Evolutionary conservation across 345 rosid genomes (phyloP).

Genomic region (Camelina laxa): DNA sequence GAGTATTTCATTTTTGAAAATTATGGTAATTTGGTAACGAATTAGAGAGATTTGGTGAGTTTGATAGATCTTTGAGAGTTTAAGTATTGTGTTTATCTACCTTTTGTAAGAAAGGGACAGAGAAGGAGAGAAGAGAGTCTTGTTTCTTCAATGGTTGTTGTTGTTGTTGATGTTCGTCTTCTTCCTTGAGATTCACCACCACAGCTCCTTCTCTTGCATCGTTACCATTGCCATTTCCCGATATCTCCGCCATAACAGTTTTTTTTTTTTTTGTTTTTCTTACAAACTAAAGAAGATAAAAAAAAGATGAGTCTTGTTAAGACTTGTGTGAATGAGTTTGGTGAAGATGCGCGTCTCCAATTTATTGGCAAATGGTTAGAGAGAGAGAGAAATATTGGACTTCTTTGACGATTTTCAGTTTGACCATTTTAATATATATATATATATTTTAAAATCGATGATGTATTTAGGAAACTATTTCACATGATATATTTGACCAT

Average conservation of each 20-base stretch:
- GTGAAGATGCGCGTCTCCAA: slow-evolving; percentile 24
- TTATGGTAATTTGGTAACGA: neutral
- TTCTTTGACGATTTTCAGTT: slow-evolving; percentile 11
- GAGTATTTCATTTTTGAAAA: neutral
- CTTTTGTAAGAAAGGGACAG: slow-evolving; percentile 85
- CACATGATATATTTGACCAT: slow-evolving; percentile 28
- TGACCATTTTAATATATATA: slow-evolving; percentile 11
- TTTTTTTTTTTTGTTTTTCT: neutral
- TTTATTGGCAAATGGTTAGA: slow-evolving; percentile 38
- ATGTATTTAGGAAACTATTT: neutral
- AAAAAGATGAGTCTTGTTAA: neutral
- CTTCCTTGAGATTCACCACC: slow-evolving; percentile 57
- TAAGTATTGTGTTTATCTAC: slow-evolving; percentile 18
- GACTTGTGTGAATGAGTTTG: slow-evolving; percentile 39
- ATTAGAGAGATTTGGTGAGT: neutral
- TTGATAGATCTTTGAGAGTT: neutral
- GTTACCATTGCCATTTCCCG: slow-evolving; percentile 36
- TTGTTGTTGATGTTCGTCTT: slow-evolving; percentile 29
- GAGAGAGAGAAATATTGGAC: slow-evolving; percentile 27
- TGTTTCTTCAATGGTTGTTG: slow-evolving; percentile 39
- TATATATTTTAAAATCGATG: neutral
- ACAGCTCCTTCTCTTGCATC: slow-evolving; percentile 49
- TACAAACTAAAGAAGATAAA: neutral
- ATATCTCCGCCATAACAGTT: slow-evolving; percentile 57
- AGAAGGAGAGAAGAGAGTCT: slow-evolving; percentile 51